Base-by-base conservation (phyloP, 306 rosid species). In the Cicer chorassanicum region DNA sequence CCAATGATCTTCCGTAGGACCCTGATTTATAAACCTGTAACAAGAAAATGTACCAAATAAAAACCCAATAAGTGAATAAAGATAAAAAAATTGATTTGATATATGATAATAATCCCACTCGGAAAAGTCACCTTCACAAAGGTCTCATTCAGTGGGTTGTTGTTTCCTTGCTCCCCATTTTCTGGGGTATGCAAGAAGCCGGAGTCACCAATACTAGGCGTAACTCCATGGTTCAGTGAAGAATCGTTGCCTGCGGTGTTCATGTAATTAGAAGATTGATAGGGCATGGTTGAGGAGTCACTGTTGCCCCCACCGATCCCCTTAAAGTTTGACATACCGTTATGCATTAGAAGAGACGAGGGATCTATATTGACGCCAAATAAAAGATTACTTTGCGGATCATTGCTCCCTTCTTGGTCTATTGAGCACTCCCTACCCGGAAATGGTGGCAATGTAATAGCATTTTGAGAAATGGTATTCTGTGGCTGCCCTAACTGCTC, bases 361-460 rank as follows among this genome's bases (percentile, higher is more conserved):
- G 96, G 88, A 62, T 94, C 98, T 65, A 94, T 92, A 76, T 90
- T 92, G 65, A 94, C 94, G 39, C 99, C 99, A 65, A 94, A 94
- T 51, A 94, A 79, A 81, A 94, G 97, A 86, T 87, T 88, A 70
- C 89, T 86, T 50, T 92, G 97, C 1, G 95, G 93, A 84, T 94
- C 99, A 39, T 77, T 80, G 73, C 82, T 82, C 51, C 95, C 96
- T 78, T 85, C 96, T 75, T 90, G 99, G 80, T 94, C 96, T 62
- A 90, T 73, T 2, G 91, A 55, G 87, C 93, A 92, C 79, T 90
- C 99, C 84, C 96, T 85, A 21, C 97, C 98, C 6, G 99, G 99
- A 85, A 94, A 94, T 13, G 99, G 99, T 4, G 99, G 98, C 82
- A 94, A 86, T 1, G 96, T 82, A 74, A 92, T 43, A 64, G 85